A percentile compares a stretch with the other conserved stretches of the same genome.
These are phyloP conservation scores for Grigorovia humatica DNA, from an alignment of 805 yeast genomes.

Conservation along the genomic window DNA sequence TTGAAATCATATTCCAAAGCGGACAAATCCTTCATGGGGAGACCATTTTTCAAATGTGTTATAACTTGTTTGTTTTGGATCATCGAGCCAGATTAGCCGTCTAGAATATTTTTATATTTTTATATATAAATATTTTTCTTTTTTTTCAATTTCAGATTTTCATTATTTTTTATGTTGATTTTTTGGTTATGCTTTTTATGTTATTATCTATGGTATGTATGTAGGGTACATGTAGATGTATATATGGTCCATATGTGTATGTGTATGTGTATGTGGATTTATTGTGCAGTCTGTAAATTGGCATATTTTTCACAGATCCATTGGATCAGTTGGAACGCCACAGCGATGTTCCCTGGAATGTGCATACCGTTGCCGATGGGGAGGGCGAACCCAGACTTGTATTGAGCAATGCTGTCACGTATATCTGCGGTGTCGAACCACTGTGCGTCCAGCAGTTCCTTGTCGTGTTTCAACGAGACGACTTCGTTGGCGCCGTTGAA, in stretches of 20 bases:
- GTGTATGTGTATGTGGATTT: too few relatives aligned
- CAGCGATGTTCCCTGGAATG: slow-evolving; percentile 25
- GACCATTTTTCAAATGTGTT: not conserved
- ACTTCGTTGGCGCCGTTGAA: slow-evolving; percentile 53
- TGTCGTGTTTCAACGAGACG: slow-evolving; percentile 69
- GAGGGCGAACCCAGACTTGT: slow-evolving; percentile 14
- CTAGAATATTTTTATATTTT: too few relatives aligned
- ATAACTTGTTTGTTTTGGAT: not conserved
- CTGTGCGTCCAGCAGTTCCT: slow-evolving; percentile 74
- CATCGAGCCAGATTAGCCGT: too few relatives aligned
- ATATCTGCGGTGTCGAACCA: slow-evolving; percentile 65
- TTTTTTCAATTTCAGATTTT: too few relatives aligned
- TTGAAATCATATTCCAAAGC: not conserved
- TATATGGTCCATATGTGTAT: too few relatives aligned
- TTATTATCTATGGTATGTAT: too few relatives aligned
- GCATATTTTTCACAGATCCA: not conserved
- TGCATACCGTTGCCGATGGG: slow-evolving; percentile 13
- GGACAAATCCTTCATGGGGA: not conserved
- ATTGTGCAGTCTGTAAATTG: not conserved
- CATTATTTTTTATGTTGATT: too few relatives aligned
- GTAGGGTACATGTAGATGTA: too few relatives aligned
- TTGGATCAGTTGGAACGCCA: slow-evolving; percentile 21
- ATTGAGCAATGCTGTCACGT: slow-evolving; percentile 28
- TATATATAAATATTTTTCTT: too few relatives aligned
- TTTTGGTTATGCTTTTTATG: too few relatives aligned